Conservation (phyloP, 441 rosid genomes). For the Mallotus japonicus region DNA sequence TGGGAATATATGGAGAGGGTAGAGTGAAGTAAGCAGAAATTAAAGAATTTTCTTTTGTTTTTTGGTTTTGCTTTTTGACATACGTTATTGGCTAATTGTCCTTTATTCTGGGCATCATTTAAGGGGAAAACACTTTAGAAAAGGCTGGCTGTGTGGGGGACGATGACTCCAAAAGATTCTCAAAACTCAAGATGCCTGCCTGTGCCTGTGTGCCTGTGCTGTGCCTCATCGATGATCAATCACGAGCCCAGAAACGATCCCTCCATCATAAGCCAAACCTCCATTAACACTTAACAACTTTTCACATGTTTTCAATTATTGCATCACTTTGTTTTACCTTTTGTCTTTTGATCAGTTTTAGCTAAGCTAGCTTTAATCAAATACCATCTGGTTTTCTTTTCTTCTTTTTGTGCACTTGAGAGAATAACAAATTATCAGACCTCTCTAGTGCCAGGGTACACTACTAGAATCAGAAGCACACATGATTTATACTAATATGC, state of each 20-base stretch:
- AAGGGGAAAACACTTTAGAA: constrained; percentile 22
- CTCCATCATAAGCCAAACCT: constrained; percentile 2
- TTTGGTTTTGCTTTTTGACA: background rate
- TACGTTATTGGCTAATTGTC: background rate
- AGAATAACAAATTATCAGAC: too few species aligned
- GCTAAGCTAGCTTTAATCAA: background rate
- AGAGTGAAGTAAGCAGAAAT: constrained; percentile 28
- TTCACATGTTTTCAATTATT: constrained; percentile 30
- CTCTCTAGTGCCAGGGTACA: background rate
- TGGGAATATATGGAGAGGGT: constrained; percentile 9
- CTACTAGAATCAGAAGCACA: too few species aligned
- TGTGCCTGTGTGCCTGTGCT: too few species aligned
- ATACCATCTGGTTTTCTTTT: background rate
- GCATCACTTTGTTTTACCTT: background rate
- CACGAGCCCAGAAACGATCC: constrained; percentile 17
- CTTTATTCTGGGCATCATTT: constrained; percentile 13
- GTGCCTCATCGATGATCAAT: background rate
- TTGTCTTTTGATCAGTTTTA: background rate
- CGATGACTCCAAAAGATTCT: constrained; percentile 31
- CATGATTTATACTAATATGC: too few species aligned
- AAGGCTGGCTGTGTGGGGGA: constrained; percentile 31
- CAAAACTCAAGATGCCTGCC: background rate
- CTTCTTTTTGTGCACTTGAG: background rate
- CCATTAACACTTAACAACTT: constrained; percentile 13
- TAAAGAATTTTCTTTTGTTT: constrained; percentile 26